phyloP scores from a whole-genome alignment of 129 eudicot genomes.

The Flaveria trinervia region DNA sequence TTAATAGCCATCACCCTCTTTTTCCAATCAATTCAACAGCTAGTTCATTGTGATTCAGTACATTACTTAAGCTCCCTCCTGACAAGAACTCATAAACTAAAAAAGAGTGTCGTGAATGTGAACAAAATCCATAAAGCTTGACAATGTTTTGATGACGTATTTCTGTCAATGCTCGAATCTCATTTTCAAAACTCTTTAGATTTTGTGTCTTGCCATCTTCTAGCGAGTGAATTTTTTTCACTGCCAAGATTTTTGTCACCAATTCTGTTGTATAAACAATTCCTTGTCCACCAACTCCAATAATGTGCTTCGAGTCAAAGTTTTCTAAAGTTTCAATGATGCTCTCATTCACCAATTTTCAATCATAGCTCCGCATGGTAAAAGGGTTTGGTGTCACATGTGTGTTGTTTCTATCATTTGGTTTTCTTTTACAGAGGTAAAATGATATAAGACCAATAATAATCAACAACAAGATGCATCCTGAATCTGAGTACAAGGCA shows the following conservation, averaged over 20 bases:
- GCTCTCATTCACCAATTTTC: background rate
- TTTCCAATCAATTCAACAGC: slow-evolving; percentile 2
- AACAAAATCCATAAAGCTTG: slow-evolving; percentile 16
- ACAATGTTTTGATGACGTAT: slow-evolving; percentile 7
- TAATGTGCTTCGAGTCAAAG: slow-evolving; percentile 3
- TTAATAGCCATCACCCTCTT: background rate
- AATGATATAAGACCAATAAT: slow-evolving; percentile 5
- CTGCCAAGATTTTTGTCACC: background rate
- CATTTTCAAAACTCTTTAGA: slow-evolving; percentile 6
- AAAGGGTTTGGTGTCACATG: background rate
- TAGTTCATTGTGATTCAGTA: background rate
- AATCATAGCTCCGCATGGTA: background rate
- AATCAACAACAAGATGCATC: background rate
- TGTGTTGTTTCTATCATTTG: background rate
- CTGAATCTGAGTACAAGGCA: too few relatives aligned
- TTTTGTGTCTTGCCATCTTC: background rate
- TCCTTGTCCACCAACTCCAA: background rate
- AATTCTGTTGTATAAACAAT: background rate
- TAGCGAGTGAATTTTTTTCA: background rate
- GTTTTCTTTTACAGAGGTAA: slow-evolving; percentile 3
- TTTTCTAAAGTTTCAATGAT: background rate
- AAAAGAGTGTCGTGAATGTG: slow-evolving; percentile 2
- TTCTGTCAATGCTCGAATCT: background rate
- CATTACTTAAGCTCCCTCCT: background rate
- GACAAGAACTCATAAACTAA: background rate